Base-by-base conservation (phyloP, 805 yeast genomes). In the Yarrowia keelungensis region DNA sequence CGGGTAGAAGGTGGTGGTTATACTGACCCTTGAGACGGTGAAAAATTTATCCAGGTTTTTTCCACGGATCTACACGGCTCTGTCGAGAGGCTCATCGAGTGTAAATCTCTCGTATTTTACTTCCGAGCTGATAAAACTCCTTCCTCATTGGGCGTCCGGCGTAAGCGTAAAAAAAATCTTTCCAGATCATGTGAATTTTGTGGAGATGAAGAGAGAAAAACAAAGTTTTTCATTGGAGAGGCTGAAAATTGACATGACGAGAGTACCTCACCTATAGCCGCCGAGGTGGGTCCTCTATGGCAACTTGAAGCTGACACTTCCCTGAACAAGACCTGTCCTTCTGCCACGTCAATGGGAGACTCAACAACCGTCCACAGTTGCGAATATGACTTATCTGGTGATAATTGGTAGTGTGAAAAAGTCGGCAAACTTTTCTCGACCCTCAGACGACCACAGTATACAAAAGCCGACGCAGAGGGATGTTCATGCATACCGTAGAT, bases 251-350 rank as follows among this genome's bases (percentile, higher is more conserved):
- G 39, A 10, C 36, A 5, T 26, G 5, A 26, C 9, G 26, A 22
- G 16, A 32, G 16, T 49, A 1, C 22, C 11, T 36, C 8, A 7
- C 9, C 56, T 10, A 35, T 35, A 51, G 56, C 56, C 42, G 41
- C 56, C 56, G 5, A 11, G n/a, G 42, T 51, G 26, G 56, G 10
- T 36, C 56, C 56, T 36, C 22, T 36, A 36, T 16, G 41, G 56
- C 15, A 51, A 51, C 22, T 51, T 7, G 54, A 15, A 32, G 9
- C 39, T 35, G 41, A 36, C 26, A 35, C 56, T 35, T 26, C 53
- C 53, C 53, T 26, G 15, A 3, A 47, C 15, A 10, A 22, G 32
- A 19, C 3, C 26, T 14, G 51, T 7, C 36, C n/a, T 22, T 26
- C 51, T 14, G 51, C 15, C 36, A 14, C 36, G 36, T 22, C 36